Base-by-base conservation (phyloP, 2,329 filamentous ascomycete species). In the Fusarium sublunatum region DNA sequence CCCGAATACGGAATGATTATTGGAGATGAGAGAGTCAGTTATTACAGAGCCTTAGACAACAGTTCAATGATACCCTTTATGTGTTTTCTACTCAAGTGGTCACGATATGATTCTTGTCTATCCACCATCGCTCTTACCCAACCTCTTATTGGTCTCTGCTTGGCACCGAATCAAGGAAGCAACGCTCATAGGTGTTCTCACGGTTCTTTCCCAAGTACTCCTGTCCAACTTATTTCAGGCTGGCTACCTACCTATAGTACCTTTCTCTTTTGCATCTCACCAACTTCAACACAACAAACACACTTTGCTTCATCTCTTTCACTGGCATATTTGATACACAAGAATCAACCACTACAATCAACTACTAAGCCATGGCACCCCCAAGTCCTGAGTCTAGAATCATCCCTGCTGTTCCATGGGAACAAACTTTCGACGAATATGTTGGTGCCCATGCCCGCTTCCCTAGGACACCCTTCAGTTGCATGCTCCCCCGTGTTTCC, bases 61-160 rank as follows among this genome's bases (percentile, higher is more conserved):
- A 22, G 42, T 58, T 64, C 36, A 57, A 67, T 67, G 65, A 68
- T 68, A 68, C 65, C 65, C 65, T 61, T 67, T 61, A 34, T 57
- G 36, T 29, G 6, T 41, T 39, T 6, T 43, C 4, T 2, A 19
- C 19, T 19, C 19, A 19, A 19, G 19, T 3, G 19, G 19, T 19
- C 19, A 19, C 19, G 19, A 19, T 19, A 19, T 19, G 19, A 19
- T 19, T 36, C 7, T 34, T 35, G 26, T 10, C 26, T 34, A n/a
- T 34, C n/a, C 31, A 13, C 12, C 19, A 19, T 19, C 26, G 8
- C 38, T 59, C 34, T 6, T 26, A 10, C 26, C 35, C 44, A 45
- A 41, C 3, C 19, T 19, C 19, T 19, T 19, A 3, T 19, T 19
- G 19, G 19, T 19, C 19, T 19, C 19, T 19, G 19, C 19, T 19